phyloP scores from a whole-genome alignment of 768 basidiomycete species.

The Hysterangium stoloniferum region DNA sequence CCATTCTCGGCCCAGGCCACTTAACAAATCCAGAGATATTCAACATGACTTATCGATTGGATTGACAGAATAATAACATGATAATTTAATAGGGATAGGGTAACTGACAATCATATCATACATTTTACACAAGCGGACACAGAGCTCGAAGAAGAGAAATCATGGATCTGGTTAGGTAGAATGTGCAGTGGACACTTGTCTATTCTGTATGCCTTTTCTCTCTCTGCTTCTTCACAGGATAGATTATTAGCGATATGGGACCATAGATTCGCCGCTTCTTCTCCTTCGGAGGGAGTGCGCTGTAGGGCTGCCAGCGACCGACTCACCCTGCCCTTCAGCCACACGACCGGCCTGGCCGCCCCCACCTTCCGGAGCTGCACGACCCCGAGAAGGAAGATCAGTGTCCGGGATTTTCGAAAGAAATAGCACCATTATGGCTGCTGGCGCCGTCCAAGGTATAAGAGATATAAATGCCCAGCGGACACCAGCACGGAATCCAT shows the following conservation, averaged over 20 bases:
- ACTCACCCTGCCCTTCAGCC: not conserved
- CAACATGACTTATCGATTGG: no score
- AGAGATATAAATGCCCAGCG: constrained; percentile 40
- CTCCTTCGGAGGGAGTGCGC: not conserved
- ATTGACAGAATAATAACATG: no score
- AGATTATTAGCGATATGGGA: not conserved
- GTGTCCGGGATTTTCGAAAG: constrained; percentile 31
- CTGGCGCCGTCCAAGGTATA: constrained; percentile 39
- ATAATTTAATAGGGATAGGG: no score
- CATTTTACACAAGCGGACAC: no score
- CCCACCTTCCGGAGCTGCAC: not conserved
- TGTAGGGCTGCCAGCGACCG: no score
- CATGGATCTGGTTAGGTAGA: no score
- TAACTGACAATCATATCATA: no score
- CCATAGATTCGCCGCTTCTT: not conserved
- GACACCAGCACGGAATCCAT: constrained; percentile 35
- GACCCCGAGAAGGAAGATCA: constrained; percentile 12
- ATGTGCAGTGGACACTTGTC: not conserved
- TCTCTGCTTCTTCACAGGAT: not conserved
- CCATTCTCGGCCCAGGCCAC: no score
- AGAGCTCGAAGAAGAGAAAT: no score
- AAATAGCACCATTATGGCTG: constrained; percentile 29
- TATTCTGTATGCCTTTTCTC: not conserved
- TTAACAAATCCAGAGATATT: no score
- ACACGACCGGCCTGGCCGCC: not conserved